A percentile compares a stretch with the other conserved stretches of the same genome.
These are phyloP conservation scores for Coemansia asiatica DNA, from an alignment of 192 early-diverging fungal genomes.

Conservation along the genomic window DNA sequence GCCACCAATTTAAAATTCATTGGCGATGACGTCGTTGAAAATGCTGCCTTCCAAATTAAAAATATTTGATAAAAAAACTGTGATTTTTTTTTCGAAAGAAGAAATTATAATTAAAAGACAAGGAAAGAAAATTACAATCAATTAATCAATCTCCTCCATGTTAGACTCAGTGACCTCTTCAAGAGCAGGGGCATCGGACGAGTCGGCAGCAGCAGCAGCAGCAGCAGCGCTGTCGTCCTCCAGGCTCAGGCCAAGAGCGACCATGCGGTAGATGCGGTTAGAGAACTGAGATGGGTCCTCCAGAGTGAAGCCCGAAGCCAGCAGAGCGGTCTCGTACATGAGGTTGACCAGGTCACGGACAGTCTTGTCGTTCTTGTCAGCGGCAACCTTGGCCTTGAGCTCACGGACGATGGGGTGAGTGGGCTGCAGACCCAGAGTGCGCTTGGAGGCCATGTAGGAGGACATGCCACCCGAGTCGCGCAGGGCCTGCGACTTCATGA, in stretches of 20 bases:
- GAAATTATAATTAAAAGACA: background rate
- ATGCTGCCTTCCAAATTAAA: background rate
- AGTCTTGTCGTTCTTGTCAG: constrained; percentile 98
- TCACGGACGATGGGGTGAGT: constrained; percentile 92
- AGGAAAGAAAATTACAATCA: background rate
- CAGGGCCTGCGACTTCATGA: constrained; percentile 99
- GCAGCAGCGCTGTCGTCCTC: constrained; percentile 73
- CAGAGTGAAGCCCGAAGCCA: constrained; percentile 96
- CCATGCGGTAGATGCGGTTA: constrained; percentile 97
- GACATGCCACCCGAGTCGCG: constrained; percentile 98
- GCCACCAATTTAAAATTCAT: no score
- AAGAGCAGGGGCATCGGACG: constrained; percentile 55
- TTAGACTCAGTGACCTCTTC: constrained; percentile 60
- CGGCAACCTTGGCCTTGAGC: constrained; percentile 88
- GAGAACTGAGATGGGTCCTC: constrained; percentile 94
- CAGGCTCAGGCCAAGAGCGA: constrained; percentile 96
- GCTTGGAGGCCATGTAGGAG: constrained; percentile 99
- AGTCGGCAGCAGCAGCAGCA: constrained; percentile 30
- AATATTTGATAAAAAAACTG: no score
- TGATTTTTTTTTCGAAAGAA: background rate
- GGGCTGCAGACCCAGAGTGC: constrained; percentile 98
- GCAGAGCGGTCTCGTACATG: constrained; percentile 92
- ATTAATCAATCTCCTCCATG: constrained; percentile 74
- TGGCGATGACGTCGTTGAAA: no score
- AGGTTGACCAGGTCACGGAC: constrained; percentile 95